These are phyloP conservation scores for Fagus sylvatica DNA, from an alignment of 306 rosid genomes.

Conservation along the genomic window DNA sequence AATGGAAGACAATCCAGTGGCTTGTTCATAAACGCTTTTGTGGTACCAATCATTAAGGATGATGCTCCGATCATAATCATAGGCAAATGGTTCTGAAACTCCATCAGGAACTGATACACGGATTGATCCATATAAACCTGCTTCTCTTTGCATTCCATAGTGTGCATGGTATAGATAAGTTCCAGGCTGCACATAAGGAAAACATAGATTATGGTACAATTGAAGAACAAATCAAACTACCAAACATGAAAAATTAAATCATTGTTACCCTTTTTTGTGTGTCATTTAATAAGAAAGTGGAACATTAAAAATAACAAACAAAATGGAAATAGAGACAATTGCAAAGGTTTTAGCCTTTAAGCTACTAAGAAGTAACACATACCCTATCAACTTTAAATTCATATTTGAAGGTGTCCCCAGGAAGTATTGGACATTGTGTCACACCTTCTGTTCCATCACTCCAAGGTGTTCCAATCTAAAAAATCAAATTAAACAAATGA, in stretches of 20 bases:
- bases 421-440: constrained; percentile 74
- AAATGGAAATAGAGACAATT: neutral
- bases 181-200: constrained; percentile 57
- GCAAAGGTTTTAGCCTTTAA: neutral
- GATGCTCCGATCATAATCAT: constrained; percentile 75
- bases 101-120: constrained; percentile 57
- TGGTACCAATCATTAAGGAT: constrained; percentile 89
- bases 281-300: too few species aligned
- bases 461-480: constrained; percentile 89
- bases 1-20: constrained; percentile 58
- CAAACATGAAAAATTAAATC: too few species aligned
- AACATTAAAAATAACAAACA: too few species aligned
- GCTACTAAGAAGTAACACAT: constrained; percentile 9
- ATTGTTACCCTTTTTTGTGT: too few species aligned
- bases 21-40: constrained; percentile 58
- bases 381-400: constrained; percentile 85
- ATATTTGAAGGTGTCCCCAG: constrained; percentile 77
- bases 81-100: constrained; percentile 66
- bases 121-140: constrained; percentile 76
- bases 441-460: constrained; percentile 90
- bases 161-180: constrained; percentile 86
- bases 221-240: too few species aligned
- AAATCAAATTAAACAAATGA: neutral
- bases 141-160: constrained; percentile 92
- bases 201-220: neutral